These are phyloP conservation scores for Colletotrichum agaves DNA, from an alignment of 2,329 filamentous ascomycete species.

Conservation along the genomic window DNA sequence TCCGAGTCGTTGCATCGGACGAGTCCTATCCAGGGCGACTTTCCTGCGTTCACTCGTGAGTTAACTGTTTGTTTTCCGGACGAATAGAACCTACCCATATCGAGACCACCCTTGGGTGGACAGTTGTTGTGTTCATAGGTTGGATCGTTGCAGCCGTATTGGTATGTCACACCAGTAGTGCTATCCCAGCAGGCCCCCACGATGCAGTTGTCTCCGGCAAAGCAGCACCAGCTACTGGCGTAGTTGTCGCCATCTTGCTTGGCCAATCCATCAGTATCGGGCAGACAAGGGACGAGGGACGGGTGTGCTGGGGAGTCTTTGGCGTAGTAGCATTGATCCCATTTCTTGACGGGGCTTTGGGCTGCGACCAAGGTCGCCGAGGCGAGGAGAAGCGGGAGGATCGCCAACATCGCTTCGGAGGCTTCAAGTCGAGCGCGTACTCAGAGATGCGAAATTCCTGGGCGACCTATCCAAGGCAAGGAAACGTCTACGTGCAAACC, in stretches of 20 bases:
- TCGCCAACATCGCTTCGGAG: background rate
- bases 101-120: conserved; percentile 20
- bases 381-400: background rate
- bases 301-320: conserved; percentile 7
- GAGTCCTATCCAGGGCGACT: conserved; percentile 35
- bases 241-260: background rate
- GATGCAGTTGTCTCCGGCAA: conserved; percentile 22
- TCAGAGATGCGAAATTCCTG: background rate
- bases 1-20: conserved; percentile 21
- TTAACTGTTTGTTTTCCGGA: too few relatives aligned
- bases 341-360: background rate
- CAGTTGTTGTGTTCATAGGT: conserved; percentile 30
- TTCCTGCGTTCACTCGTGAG: background rate
- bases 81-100: background rate
- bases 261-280: background rate
- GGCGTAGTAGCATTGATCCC: conserved; percentile 31
- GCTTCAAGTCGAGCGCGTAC: background rate
- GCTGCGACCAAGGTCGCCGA: background rate
- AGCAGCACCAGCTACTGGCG: conserved; percentile 27
- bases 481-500: too few relatives aligned
- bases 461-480: background rate
- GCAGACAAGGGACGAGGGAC: conserved; percentile 17
- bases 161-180: conserved; percentile 12
- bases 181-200: conserved; percentile 20
- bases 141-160: conserved; percentile 35